Base-by-base conservation (phyloP, 177 flowering plant genomes). In the Vitis hybrid region DNA sequence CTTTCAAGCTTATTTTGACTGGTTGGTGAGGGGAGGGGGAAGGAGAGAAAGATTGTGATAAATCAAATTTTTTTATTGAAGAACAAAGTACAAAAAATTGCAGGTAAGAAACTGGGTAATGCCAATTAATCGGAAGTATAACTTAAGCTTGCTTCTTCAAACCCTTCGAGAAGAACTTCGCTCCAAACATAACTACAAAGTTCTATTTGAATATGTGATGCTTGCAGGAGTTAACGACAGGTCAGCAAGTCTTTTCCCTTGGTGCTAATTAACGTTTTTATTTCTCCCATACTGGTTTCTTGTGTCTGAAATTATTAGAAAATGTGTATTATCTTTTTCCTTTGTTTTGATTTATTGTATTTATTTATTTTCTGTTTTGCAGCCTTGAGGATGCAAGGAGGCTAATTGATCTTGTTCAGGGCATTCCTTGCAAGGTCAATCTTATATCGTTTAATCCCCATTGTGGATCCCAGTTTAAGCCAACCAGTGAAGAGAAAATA, bases 201-300 rank as follows among this genome's bases (percentile, higher is more conserved):
- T 94, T 70, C 75, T 94, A 31, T 94, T 94, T 75, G 98, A 94
- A 76, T 94, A 94, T 79, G 98, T 94, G n/a, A 88, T 94, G 97
- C 98, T 94, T 77, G 94, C 93, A 0, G 97, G 97, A 74, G 79
- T 94, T 13, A 94, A 92, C 85, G 97, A 94, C 87, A 90, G 97
- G 97, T 94, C 5, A 58, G 74, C 22, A 22, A 16, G 45, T 19
- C 63, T 49, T 39, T 67, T 10, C 60, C 56, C 51, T 29, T n/a
- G 31, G 13, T 31, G 16, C 14, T 51, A n/a, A n/a, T 70, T 9
- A 15, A 26, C 16, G 11, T 10, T 50, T 12, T 55, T 29, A 10
- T 49, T 52, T 56, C 29, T 2, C 64, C n/a, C 16, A 3, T 39
- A 39, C 45, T 39, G 45, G 45, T 39, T 39, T 39, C 45, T 39